Conservation (phyloP, 257 asterid genomes). For the Nicotiana attenuata region DNA sequence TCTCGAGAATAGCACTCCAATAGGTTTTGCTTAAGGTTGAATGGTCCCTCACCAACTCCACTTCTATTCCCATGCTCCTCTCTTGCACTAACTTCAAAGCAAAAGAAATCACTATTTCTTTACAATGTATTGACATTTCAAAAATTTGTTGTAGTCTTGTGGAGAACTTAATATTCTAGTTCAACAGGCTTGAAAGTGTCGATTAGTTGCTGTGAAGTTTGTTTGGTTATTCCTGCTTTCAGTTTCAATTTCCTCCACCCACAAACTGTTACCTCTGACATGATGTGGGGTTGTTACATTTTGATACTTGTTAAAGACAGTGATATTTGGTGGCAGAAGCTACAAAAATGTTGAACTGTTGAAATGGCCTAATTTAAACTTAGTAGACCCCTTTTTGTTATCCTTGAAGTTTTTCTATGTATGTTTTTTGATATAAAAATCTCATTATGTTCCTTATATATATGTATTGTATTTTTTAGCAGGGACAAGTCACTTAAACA, state of each 20-base stretch:
- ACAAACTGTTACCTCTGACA: neutral
- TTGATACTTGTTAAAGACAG: neutral
- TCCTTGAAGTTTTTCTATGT: no score
- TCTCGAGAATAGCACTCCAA: neutral
- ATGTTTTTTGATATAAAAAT: no score
- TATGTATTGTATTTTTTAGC: no score
- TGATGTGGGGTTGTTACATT: neutral
- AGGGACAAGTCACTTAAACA: no score
- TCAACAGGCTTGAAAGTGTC: neutral
- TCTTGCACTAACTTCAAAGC: constrained; percentile 7
- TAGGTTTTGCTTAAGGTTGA: constrained; percentile 3
- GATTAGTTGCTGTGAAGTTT: neutral
- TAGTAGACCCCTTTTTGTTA: no score
- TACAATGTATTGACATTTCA: neutral
- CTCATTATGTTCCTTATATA: no score
- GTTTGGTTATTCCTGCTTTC: neutral
- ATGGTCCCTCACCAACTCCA: neutral
- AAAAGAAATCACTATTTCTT: neutral
- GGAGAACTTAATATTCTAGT: neutral
- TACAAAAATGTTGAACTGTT: neutral
- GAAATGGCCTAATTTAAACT: neutral
- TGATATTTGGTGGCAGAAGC: neutral
- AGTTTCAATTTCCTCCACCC: neutral
- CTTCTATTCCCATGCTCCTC: neutral
- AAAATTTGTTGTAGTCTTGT: neutral